Conservation (phyloP, 2,329 filamentous ascomycete species). For the Fusarium sterilihyphosum region DNA sequence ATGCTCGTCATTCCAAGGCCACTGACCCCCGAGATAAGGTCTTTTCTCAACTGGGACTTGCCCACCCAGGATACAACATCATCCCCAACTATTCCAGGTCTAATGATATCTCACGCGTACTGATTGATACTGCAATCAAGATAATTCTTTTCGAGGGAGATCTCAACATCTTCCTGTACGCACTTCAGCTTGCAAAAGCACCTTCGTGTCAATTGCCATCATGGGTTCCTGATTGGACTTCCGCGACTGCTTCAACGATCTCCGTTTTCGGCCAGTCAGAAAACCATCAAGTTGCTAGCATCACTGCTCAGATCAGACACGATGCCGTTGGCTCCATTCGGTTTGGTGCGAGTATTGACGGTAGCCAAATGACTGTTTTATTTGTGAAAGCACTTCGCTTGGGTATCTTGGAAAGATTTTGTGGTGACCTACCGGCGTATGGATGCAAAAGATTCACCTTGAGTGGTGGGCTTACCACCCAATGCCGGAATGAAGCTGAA, state of each 20-base stretch:
- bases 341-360: background rate
- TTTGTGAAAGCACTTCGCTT: background rate
- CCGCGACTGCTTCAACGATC: background rate
- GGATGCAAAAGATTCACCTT: background rate
- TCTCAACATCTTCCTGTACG: background rate
- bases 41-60: background rate
- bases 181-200: background rate
- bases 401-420: accelerated
- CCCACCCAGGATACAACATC: background rate
- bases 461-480: accelerated
- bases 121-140: background rate
- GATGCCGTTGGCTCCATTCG: background rate
- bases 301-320: background rate
- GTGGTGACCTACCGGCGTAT: accelerated
- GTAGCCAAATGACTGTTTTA: background rate
- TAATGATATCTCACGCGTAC: background rate
- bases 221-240: background rate
- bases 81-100: background rate
- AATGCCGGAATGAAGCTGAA: background rate
- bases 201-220: background rate
- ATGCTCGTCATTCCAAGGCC: background rate
- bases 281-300: background rate
- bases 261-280: background rate
- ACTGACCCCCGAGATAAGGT: background rate
- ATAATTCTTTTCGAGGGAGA: background rate